Evolutionary conservation across 345 rosid genomes (phyloP), one percentile per base, ranked within the genome.

Genomic region (Geranium brycei): DNA sequence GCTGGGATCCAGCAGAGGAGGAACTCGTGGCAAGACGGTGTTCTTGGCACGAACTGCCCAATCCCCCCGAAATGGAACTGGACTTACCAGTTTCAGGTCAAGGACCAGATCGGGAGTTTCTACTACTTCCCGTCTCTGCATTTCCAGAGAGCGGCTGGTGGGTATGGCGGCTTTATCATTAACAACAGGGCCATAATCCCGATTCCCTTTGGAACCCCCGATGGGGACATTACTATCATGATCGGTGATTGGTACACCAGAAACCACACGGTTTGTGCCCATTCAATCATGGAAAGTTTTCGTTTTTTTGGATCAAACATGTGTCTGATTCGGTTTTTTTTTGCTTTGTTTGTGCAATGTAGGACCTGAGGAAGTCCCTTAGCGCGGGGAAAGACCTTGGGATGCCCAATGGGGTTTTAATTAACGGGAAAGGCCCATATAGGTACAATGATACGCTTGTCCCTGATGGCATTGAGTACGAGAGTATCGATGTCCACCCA

Each of bases 51-150:
- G 1, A 95, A 88, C 62, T 95, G 97, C 76, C 99, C 97, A 18
- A 95, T 95, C 51, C 99, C 99, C 60, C 79, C 99, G 47, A 95
- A 95, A 77, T 95, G 99, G 99, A 95, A 95, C 79, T 95, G 96
- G 97, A 95, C 97, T 72, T 95, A 95, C 77, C 86, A 95, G 81
- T 95, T 95, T 73, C 99, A 95, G 74, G 99, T 95, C 11, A 95
- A 95, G 74, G 99, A 95, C 69, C 99, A 95, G 71, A 69, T 95
- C 70, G 99, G 99, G 63, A 95, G 99, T 75, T 91, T 87, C 96
- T 91, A 82, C 73, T 95, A 95, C 82, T 95, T 95, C 80, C 99
- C 99, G 58, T 84, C 99, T 62, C 88, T 84, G n/a, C 68, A 95
- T 78, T 85, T 91, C 82, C 99, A 95, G 71, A 87, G 83, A 81